Evolutionary conservation across 257 asterid genomes (phyloP), one percentile per base, ranked within the genome.

Genomic region (Forsythia viridissima): DNA sequence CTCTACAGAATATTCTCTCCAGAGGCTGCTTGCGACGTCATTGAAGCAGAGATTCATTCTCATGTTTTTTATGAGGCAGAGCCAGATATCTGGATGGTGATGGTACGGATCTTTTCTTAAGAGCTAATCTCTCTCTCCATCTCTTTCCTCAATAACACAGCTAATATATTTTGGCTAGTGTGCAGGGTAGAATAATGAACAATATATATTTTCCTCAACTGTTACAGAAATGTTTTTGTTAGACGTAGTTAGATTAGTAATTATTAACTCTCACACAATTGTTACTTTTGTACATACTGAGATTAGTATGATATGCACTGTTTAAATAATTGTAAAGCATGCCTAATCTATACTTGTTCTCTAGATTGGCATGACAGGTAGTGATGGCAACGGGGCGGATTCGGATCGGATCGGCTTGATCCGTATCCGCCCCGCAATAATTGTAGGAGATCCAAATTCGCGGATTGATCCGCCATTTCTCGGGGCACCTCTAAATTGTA

Each of bases 71-170:
- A 90, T 48, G 99, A 96, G 87, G 93, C 97, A 52, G 99, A 96
- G 76, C 96, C 93, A 39, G 98, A 96, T 91, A 91, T 96, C 82
- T 96, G 99, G 99, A 96, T 96, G 96, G 96, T 94, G 82, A 89
- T 94, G 99, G 98, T 95, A 83, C n/a, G 92, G n/a, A 34, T 20
- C 69, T 74, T 80, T 74, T 43, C 80, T 76, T 10, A 40, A 46
- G 75, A 80, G 39, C 82, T 21, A 40, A 30, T n/a, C 72, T 70
- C 40, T 76, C 38, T 61, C 38, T 21, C 70, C 39, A 9, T 69
- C 21, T 36, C 70, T 72, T 75, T 69, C 30, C 79, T 78, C 76
- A 34, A 24, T 79, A 70, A 70, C 44, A 43, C 68, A 79, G 82
- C 71, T 63, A 73, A 59, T 51, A 39, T 68, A 30, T 42, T 61